These are phyloP conservation scores for Thuidium tamariscinum DNA, from an alignment of 225 moss, liverwort and hornwort species.

Conservation along the genomic window DNA sequence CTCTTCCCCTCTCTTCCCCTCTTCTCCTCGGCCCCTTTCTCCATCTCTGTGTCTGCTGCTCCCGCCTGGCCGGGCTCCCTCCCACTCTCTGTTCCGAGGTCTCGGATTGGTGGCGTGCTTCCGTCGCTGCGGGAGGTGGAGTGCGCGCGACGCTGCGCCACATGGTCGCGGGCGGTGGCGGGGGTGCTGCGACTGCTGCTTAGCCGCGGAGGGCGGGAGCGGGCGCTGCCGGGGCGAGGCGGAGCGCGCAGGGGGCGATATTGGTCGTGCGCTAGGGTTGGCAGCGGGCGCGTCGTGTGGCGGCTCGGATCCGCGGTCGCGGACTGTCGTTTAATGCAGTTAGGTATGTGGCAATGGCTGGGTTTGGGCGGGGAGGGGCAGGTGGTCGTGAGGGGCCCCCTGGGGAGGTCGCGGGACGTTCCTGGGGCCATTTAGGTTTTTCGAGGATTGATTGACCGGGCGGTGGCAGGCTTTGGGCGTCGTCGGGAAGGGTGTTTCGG, in stretches of 20 bases:
- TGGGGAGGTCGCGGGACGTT: neutral
- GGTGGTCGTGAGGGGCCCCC: neutral
- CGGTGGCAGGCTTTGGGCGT: neutral
- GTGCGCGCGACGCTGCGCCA: neutral
- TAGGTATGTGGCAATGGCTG: slow-evolving; percentile 15
- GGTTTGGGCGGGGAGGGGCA: neutral
- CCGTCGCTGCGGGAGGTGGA: neutral
- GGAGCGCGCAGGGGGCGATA: neutral
- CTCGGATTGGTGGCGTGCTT: neutral
- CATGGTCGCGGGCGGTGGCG: neutral
- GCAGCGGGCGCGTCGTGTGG: neutral
- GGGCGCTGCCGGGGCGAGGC: neutral
- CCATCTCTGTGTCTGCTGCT: neutral
- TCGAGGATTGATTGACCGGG: neutral
- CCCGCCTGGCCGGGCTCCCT: neutral
- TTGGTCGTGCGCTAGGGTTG: neutral
- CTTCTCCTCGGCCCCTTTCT: neutral
- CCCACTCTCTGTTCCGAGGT: neutral
- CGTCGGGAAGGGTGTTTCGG: neutral
- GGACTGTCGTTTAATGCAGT: slow-evolving; percentile 15
- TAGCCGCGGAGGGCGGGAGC: neutral
- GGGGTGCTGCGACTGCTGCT: neutral
- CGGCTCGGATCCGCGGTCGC: slow-evolving; percentile 6
- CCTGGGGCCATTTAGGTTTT: neutral
- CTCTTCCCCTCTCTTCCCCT: neutral